A percentile compares a stretch with the other conserved stretches of the same genome.
These are phyloP conservation scores for Amphibolis antarctica DNA, from an alignment of 106 monocot species.

Conservation along the genomic window DNA sequence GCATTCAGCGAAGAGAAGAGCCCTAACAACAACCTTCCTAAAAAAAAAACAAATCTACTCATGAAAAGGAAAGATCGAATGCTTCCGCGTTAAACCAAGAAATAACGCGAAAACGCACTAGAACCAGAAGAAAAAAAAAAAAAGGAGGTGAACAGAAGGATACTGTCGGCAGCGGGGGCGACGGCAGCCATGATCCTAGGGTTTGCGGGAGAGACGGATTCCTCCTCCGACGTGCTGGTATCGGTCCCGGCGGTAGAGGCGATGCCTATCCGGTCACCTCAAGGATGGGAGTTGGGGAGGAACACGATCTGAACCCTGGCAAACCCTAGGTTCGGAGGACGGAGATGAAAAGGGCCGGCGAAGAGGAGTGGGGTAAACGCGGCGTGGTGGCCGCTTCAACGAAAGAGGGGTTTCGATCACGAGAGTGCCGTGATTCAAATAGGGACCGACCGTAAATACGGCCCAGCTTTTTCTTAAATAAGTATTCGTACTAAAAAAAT, in stretches of 20 bases:
- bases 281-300: not conserved
- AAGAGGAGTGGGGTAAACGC: not conserved
- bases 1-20: not conserved
- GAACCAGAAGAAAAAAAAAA: not conserved
- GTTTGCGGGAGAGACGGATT: not conserved
- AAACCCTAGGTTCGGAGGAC: constrained; percentile 5
- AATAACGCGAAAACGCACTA: not conserved
- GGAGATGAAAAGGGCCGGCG: constrained; percentile 7
- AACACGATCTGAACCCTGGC: no score
- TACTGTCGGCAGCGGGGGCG: constrained; percentile 22
- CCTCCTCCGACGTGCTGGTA: not conserved
- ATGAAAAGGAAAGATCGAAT: no score
- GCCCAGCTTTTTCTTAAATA: no score
- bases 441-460: no score
- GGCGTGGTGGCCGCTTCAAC: constrained; percentile 11
- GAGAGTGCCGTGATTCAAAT: constrained; percentile 19
- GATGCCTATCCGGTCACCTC: not conserved
- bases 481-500: no score
- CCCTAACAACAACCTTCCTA: not conserved
- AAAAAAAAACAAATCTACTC: not conserved
- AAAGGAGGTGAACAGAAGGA: not conserved
- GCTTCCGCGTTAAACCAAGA: not conserved
- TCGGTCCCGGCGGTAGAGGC: not conserved
- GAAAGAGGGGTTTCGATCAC: not conserved
- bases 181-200: constrained; percentile 21